A percentile compares a stretch with the other conserved stretches of the same genome.
Conservation (phyloP, 1,284 basidiomycete species). For the Fomitiporia mediterranea region DNA sequence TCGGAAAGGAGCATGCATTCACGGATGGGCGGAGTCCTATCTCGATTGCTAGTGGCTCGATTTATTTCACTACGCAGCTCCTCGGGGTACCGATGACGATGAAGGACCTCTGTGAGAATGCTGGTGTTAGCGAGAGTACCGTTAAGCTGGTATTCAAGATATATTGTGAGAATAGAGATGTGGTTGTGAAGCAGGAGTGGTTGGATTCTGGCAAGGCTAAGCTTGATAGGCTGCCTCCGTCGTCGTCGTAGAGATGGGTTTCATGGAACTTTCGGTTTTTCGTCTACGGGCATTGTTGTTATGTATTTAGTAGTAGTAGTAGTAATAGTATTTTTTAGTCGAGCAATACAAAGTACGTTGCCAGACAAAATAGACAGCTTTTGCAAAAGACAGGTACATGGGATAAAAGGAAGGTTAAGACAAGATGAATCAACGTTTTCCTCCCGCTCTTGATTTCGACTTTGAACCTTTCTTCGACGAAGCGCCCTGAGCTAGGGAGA, state of each 20-base stretch:
- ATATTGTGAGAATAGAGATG: constrained; percentile 65
- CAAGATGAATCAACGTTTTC: constrained; percentile 9
- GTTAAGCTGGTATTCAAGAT: constrained; percentile 84
- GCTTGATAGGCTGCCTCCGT: constrained; percentile 41
- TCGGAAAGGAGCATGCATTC: constrained; percentile 79
- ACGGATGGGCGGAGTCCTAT: constrained; percentile 93
- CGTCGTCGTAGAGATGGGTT: constrained; percentile 3
- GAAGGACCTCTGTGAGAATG: constrained; percentile 89
- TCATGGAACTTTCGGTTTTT: no score
- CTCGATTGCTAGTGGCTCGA: constrained; percentile 93
- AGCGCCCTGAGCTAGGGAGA: constrained; percentile 45
- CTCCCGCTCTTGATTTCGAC: constrained; percentile 1
- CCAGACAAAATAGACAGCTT: neutral
- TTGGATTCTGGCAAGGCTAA: constrained; percentile 72
- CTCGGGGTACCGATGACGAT: constrained; percentile 72
- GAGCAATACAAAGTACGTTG: neutral
- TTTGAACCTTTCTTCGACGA: constrained; percentile 13
- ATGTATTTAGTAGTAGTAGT: no score
- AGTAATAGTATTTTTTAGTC: neutral
- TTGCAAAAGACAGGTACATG: neutral
- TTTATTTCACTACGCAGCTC: constrained; percentile 87
- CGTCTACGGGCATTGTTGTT: neutral
- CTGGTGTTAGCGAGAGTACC: constrained; percentile 95
- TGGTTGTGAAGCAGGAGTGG: constrained; percentile 79
- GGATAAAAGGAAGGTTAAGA: neutral